phyloP scores from a whole-genome alignment of 768 basidiomycete genomes.

The Cantharellus cinnabarinus region DNA sequence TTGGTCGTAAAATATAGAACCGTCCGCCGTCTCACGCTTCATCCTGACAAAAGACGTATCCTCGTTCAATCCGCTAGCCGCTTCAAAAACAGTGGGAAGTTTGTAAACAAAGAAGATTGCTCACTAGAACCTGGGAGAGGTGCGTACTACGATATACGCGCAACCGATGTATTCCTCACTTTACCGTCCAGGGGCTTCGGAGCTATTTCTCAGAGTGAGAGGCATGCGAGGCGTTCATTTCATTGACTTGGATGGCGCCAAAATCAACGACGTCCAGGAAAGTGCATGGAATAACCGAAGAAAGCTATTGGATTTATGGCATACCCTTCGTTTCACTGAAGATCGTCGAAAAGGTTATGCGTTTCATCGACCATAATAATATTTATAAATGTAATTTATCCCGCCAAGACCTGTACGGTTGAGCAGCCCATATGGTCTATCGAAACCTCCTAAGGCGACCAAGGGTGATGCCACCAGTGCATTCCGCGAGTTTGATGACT shows the following conservation, averaged over 20 bases:
- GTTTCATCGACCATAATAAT: too few relatives aligned
- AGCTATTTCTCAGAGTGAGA: background rate
- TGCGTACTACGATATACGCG: background rate
- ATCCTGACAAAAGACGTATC: background rate
- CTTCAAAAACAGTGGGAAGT: background rate
- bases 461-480: background rate
- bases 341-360: too few relatives aligned
- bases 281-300: background rate
- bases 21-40: background rate
- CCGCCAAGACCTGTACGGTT: too few relatives aligned
- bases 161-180: background rate
- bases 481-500: background rate
- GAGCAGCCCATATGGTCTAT: background rate
- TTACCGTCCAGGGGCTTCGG: background rate
- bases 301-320: too few relatives aligned
- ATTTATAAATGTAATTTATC: too few relatives aligned
- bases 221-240: background rate
- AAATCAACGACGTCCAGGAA: background rate
- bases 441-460: background rate
- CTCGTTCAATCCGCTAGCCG: background rate
- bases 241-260: background rate
- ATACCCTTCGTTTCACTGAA: too few relatives aligned
- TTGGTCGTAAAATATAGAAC: background rate
- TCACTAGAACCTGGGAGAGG: background rate
- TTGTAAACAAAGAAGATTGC: background rate